Conservation (phyloP, 441 rosid genomes). For the Erodium texanum region DNA sequence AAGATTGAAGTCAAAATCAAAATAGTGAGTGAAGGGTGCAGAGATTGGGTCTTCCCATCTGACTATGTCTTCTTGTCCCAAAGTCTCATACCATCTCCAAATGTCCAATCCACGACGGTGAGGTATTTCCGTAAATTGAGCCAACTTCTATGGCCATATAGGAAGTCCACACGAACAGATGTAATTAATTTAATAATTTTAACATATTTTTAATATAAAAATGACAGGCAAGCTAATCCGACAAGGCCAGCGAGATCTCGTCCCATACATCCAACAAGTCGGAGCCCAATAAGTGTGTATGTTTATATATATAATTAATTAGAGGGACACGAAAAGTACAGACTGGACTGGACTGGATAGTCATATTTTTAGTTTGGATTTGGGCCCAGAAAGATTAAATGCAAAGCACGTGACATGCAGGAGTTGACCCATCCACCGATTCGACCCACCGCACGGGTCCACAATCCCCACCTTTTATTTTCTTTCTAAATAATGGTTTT, state of each 20-base stretch:
- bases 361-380: not conserved
- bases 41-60: not conserved
- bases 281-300: not conserved
- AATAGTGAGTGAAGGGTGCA: not conserved
- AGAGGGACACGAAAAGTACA: not conserved
- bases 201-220: too few species aligned
- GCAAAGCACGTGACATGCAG: not conserved
- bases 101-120: not conserved
- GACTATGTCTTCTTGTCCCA: slow-evolving; percentile 8
- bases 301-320: too few species aligned
- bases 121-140: not conserved
- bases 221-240: not conserved
- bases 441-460: not conserved
- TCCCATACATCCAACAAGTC: not conserved
- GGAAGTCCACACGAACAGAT: not conserved
- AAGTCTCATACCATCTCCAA: too few species aligned
- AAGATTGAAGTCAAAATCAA: slow-evolving; percentile 12
- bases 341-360: not conserved
- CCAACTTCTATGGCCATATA: not conserved
- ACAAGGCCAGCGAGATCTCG: slow-evolving; percentile 22
- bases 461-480: not conserved
- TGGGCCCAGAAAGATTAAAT: not conserved
- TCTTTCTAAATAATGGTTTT: too few species aligned
- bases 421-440: not conserved
- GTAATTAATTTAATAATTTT: too few species aligned